These are phyloP conservation scores for Aureobasidium sp. DNA, from an alignment of 2,329 filamentous ascomycete species.

Conservation along the genomic window DNA sequence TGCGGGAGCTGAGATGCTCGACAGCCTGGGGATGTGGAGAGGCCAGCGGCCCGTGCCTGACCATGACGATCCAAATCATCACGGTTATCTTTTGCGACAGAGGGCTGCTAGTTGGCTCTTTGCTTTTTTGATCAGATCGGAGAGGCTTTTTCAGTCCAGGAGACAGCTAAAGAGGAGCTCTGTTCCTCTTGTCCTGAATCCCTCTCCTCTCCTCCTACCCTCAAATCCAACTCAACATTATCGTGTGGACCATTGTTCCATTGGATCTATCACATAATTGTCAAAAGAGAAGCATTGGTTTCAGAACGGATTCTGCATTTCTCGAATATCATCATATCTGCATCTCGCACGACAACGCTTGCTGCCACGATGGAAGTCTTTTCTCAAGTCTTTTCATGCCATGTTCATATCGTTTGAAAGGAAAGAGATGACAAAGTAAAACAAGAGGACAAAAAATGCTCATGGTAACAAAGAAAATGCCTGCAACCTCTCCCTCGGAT, in stretches of 20 bases:
- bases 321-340: slow-evolving; percentile 1
- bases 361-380: neutral
- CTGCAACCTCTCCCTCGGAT: neutral
- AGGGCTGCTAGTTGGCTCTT: neutral
- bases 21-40: neutral
- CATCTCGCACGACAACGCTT: neutral
- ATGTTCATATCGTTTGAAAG: slow-evolving; percentile 8
- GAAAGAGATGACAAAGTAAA: slow-evolving; percentile 5
- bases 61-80: slow-evolving; percentile 9
- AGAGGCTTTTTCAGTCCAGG: neutral
- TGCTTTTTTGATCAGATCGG: slow-evolving; percentile 6
- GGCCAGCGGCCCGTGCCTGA: neutral
- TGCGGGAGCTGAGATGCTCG: neutral
- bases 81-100: neutral
- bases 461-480: slow-evolving; percentile 1
- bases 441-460: neutral
- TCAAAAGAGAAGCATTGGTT: neutral
- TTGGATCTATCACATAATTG: neutral
- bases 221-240: neutral
- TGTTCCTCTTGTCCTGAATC: neutral
- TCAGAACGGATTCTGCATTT: slow-evolving; percentile 6
- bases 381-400: slow-evolving; percentile 6
- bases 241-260: neutral
- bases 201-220: neutral
- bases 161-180: neutral